Evolutionary conservation across 169 alveolate genomes (phyloP), one percentile per base, ranked within the genome.

Genomic region (Plasmodium fragile): DNA sequence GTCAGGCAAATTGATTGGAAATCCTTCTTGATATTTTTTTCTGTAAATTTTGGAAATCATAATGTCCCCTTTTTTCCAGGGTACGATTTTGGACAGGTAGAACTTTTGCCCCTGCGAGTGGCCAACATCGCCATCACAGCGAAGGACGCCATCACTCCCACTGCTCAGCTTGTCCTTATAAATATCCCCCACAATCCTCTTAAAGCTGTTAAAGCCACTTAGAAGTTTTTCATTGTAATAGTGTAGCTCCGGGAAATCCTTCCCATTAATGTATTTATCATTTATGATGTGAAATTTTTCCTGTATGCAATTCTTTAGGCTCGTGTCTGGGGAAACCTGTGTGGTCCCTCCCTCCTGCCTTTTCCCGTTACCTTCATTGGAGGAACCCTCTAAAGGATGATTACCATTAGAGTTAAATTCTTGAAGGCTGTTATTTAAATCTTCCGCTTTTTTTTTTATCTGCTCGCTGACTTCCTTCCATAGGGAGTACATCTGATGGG

Each of bases 31-130:
- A 53, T 69, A 91, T 91, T 91, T 91, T 49, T 80, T 91, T 45
- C 94, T 28, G 39, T 91, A 91, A 65, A 91, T 91, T 80, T 91
- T 91, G 2, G 94, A 91, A 30, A 91, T 55, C 94, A 91, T 91
- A 32, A 91, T 81, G 55, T 91, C 94, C 30, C 81, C 94, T 55
- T 91, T 91, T 91, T 91, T 91, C 94, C 94, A 91, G 36, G 94
- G 94, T 0, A 91, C 94, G 16, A 91, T 80, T 69, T 72, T 80
- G 10, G 94, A 91, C 28, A 91, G 55, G 65, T 81, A 80, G 1
- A 77, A 10, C 82, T 49, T 91, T 45, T 91, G 75, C 25, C 39
- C 79, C 36, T 30, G 11, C 6, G 30, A 22, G n/a, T 34, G 28
- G 13, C 45, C 81, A 34, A 10, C 28, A 4, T 36, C 36, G 4